Conservation (phyloP, 1,284 basidiomycete species). For the Ceratobasidium sp. region DNA sequence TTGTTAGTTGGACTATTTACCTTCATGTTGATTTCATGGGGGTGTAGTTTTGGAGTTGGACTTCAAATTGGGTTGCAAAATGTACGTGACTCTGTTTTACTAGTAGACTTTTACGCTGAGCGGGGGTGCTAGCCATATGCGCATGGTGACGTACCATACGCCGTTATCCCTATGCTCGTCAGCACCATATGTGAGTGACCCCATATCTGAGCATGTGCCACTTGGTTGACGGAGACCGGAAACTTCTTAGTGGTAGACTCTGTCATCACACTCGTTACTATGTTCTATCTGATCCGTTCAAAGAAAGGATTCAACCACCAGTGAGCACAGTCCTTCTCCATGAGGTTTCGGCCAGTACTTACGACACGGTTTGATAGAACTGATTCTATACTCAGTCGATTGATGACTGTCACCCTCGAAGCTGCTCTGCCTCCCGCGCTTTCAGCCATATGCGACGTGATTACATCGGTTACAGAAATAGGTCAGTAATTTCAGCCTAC, state of each 20-base stretch:
- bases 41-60: slow-evolving; percentile 20
- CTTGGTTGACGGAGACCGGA: background rate
- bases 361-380: background rate
- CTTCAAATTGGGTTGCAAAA: slow-evolving; percentile 7
- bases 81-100: background rate
- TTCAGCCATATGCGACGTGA: slow-evolving; percentile 23
- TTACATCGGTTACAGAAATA: slow-evolving; percentile 10
- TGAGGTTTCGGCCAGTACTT: background rate
- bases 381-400: background rate
- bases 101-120: background rate
- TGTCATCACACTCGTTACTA: slow-evolving; percentile 4
- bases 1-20: background rate
- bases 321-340: background rate
- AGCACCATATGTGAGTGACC: slow-evolving; percentile 6
- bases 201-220: background rate
- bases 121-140: background rate
- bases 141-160: background rate
- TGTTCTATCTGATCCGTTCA: slow-evolving; percentile 5
- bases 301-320: slow-evolving; percentile 22
- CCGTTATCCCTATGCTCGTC: slow-evolving; percentile 19
- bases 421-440: slow-evolving; percentile 15
- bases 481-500: background rate
- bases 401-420: slow-evolving; percentile 4
- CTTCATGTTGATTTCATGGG: slow-evolving; percentile 9
- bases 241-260: slow-evolving; percentile 19